Evolutionary conservation across 441 rosid species (phyloP).

Genomic region (Manihot esculenta): DNA sequence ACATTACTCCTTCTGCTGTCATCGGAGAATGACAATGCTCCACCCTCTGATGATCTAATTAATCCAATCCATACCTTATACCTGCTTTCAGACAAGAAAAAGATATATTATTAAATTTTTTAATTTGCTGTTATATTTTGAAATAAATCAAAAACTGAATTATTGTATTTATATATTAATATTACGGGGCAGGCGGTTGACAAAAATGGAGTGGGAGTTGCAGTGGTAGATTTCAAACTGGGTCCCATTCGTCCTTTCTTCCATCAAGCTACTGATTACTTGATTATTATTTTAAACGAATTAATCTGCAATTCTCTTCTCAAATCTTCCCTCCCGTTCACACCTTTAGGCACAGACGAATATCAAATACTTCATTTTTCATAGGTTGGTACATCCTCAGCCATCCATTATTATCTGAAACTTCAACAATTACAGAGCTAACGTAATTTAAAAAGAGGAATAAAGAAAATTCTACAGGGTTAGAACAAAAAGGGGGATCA

Average conservation of each 20-base stretch:
- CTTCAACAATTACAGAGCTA: conserved; percentile 2
- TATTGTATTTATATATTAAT: too few species aligned
- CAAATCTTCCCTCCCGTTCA: conserved; percentile 19
- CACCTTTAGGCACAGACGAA: conserved; percentile 9
- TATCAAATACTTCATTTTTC: conserved; percentile 5
- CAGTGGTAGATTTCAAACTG: conserved; percentile 12
- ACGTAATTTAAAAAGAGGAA: not conserved
- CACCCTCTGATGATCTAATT: too few species aligned
- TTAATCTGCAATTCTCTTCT: not conserved
- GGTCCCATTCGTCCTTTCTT: conserved; percentile 15
- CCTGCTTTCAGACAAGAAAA: too few species aligned
- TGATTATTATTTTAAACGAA: too few species aligned
- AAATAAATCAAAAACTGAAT: too few species aligned
- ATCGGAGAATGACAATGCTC: too few species aligned
- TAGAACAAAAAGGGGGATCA: not conserved
- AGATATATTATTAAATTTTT: too few species aligned
- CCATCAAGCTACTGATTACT: not conserved
- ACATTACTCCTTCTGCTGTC: too few species aligned
- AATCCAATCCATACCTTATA: too few species aligned
- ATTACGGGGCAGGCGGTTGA: conserved; percentile 25
- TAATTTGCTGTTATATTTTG: too few species aligned
- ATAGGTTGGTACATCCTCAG: conserved; percentile 19
- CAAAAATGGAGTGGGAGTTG: not conserved
- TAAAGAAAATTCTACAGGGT: not conserved
- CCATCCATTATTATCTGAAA: not conserved